Percentiles rank a stretch among this genome's conserved stretches.
Evolutionary conservation across 306 rosid genomes (phyloP).

Genomic region (Prunus dulcis): DNA sequence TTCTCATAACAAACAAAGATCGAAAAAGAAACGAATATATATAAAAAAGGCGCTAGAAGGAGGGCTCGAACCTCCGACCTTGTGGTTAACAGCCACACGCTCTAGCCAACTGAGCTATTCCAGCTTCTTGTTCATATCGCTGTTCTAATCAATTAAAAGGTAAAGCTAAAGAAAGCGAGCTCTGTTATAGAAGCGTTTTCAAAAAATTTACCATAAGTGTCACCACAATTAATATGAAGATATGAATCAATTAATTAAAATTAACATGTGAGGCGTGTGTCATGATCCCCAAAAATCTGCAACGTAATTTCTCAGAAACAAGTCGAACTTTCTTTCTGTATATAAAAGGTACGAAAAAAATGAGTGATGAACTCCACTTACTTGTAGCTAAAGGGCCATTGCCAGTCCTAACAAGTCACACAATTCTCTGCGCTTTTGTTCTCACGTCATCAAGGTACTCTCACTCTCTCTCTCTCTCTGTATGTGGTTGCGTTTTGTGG

Average conservation of each 20-base stretch:
- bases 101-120: slow-evolving; percentile 37
- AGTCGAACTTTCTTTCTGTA: background rate
- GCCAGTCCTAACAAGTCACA: background rate
- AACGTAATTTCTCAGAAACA: too few relatives aligned
- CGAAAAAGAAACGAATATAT: too few relatives aligned
- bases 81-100: slow-evolving; percentile 32
- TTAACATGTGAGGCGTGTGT: background rate
- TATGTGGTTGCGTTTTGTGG: background rate
- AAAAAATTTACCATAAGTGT: background rate
- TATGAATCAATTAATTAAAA: background rate
- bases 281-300: background rate
- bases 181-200: too few relatives aligned
- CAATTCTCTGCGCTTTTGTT: background rate
- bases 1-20: too few relatives aligned
- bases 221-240: background rate
- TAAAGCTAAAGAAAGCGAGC: too few relatives aligned
- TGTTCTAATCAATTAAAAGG: too few relatives aligned
- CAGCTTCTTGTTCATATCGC: background rate
- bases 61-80: slow-evolving; percentile 23
- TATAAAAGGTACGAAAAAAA: background rate
- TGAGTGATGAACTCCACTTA: background rate
- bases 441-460: slow-evolving; percentile 7
- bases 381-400: background rate
- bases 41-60: slow-evolving; percentile 4
- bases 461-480: background rate